Evolutionary conservation across 23 red algal species (phyloP).

Genomic region (Gracilaria vermiculophylla): DNA sequence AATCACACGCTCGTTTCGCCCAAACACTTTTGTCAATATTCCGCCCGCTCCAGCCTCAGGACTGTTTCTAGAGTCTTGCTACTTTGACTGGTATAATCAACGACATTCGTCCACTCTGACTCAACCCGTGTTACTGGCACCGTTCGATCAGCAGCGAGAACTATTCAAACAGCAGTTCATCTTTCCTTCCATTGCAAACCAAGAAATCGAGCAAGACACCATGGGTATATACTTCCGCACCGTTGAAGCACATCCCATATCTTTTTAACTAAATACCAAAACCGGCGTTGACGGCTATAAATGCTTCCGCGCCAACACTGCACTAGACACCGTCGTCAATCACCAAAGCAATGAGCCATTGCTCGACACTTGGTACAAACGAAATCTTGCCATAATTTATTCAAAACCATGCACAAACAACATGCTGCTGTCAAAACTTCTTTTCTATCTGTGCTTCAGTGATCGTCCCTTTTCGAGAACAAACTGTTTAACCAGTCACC

Average conservation of each 20-base stretch:
- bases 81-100: slow-evolving; percentile 72
- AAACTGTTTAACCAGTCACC: neutral
- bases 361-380: too few species aligned
- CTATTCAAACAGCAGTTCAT: slow-evolving; percentile 44
- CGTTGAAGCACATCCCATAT: slow-evolving; percentile 30
- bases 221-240: slow-evolving; percentile 28
- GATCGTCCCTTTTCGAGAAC: neutral
- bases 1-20: slow-evolving; percentile 33
- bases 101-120: neutral
- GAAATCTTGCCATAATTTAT: too few species aligned
- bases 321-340: too few species aligned
- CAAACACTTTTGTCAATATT: slow-evolving; percentile 43
- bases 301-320: neutral
- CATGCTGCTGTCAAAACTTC: too few species aligned
- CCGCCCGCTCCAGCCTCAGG: slow-evolving; percentile 72
- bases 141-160: slow-evolving; percentile 24
- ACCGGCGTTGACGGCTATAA: too few species aligned
- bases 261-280: slow-evolving; percentile 22
- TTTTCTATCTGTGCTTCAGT: too few species aligned
- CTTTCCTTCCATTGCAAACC: slow-evolving; percentile 25
- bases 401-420: too few species aligned
- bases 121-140: slow-evolving; percentile 23
- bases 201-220: slow-evolving; percentile 2
- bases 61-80: slow-evolving; percentile 72
- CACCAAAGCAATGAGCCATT: too few species aligned